Evolutionary conservation across 805 yeast species (phyloP).

Genomic region (Metschnikowia chrysomelidarum): DNA sequence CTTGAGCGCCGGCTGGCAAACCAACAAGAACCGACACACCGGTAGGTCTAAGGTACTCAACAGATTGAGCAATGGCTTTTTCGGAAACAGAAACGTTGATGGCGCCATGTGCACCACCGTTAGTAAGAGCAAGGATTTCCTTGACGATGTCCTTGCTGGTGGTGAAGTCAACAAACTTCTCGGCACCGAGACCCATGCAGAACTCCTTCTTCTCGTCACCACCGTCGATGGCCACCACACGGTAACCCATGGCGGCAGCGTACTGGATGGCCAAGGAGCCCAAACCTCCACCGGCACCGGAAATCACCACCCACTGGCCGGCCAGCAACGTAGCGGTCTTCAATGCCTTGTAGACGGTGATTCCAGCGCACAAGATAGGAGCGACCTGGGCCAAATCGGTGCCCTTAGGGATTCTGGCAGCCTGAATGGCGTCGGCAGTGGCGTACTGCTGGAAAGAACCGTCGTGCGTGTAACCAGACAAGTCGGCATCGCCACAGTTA

Average conservation of each 20-base stretch:
- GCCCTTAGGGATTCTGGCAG: constrained; percentile 56
- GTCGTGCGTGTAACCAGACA: constrained; percentile 74
- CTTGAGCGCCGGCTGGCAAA: constrained; percentile 46
- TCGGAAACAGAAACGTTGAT: constrained; percentile 53
- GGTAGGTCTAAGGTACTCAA: constrained; percentile 35
- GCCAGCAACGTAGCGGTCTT: constrained; percentile 55
- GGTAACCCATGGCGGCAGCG: constrained; percentile 71
- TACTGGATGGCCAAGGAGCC: constrained; percentile 76
- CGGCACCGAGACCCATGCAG: constrained; percentile 59
- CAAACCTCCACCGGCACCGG: constrained; percentile 84
- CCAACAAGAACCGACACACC: constrained; percentile 47
- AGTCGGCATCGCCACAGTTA: constrained; percentile 62
- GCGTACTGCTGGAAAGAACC: constrained; percentile 69
- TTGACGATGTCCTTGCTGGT: constrained; percentile 48
- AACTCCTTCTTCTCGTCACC: constrained; percentile 59
- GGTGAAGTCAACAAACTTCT: constrained; percentile 59
- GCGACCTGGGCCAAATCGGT: constrained; percentile 56
- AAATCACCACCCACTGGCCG: constrained; percentile 72
- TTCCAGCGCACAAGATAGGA: constrained; percentile 67
- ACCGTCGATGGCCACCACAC: constrained; percentile 70
- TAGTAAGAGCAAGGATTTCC: constrained; percentile 45
- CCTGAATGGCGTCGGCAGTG: constrained; percentile 63
- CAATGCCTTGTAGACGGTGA: constrained; percentile 66
- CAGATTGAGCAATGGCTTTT: constrained; percentile 47
- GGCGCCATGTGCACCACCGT: constrained; percentile 59